phyloP scores from a whole-genome alignment of 305 asterid genomes.

The Salvia sclarea region DNA sequence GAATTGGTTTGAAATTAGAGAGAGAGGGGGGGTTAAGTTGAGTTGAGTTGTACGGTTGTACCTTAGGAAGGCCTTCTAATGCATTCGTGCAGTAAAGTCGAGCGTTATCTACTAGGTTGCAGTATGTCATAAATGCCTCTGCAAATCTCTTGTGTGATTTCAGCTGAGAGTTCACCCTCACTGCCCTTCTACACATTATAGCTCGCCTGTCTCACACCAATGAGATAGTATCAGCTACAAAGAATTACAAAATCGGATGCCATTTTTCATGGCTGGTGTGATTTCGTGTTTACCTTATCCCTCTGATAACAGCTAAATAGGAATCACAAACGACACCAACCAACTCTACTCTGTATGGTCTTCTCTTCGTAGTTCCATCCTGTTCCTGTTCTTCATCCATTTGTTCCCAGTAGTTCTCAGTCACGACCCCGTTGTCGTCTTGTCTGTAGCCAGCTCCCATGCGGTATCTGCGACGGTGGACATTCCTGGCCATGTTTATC shows the following conservation, averaged over 20 bases:
- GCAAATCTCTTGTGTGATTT: conserved; percentile 94
- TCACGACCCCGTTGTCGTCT: conserved; percentile 61
- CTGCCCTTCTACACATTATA: conserved; percentile 89
- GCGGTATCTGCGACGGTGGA: conserved; percentile 82
- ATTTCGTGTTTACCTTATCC: conserved; percentile 67
- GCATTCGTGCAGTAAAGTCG: conserved; percentile 83
- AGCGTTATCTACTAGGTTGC: conserved; percentile 87
- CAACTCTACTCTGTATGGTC: conserved; percentile 88
- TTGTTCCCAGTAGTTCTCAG: conserved; percentile 91
- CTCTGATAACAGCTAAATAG: conserved; percentile 87
- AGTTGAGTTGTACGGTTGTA: no score
- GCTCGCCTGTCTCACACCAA: conserved; percentile 69
- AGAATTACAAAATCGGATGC: background rate
- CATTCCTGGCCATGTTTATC: conserved; percentile 90
- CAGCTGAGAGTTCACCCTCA: conserved; percentile 84
- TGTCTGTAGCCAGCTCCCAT: conserved; percentile 91
- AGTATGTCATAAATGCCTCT: conserved; percentile 75
- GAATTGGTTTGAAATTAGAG: background rate
- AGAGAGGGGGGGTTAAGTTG: background rate
- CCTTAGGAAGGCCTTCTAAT: conserved; percentile 95
- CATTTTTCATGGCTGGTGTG: background rate
- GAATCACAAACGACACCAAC: conserved; percentile 97
- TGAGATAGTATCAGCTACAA: background rate
- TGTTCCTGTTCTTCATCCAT: conserved; percentile 77
- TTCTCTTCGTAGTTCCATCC: conserved; percentile 66